These are phyloP conservation scores for Diaporthe vexans DNA, from an alignment of 2,329 filamentous ascomycete genomes.

Conservation along the genomic window DNA sequence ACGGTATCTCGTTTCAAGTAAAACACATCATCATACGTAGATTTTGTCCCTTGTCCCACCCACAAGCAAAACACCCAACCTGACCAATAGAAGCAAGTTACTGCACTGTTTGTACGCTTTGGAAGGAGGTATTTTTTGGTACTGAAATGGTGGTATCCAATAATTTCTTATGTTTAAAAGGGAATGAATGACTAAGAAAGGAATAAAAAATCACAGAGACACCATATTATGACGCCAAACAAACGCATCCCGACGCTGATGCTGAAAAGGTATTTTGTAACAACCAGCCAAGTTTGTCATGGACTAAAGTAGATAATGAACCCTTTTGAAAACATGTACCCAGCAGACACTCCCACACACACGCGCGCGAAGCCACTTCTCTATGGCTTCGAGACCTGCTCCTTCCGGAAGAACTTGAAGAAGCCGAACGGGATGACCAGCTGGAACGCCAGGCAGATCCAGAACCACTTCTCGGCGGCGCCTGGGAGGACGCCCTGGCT, in stretches of 20 bases:
- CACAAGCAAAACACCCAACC: slow-evolving; percentile 6
- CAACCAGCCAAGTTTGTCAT: slow-evolving; percentile 18
- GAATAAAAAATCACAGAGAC: slow-evolving; percentile 16
- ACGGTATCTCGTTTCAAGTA: slow-evolving; percentile 17
- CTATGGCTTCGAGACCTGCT: slow-evolving; percentile 69
- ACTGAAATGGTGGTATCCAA: slow-evolving; percentile 22
- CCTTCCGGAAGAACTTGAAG: slow-evolving; percentile 69
- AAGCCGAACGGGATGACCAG: slow-evolving; percentile 70
- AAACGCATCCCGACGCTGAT: slow-evolving; percentile 40
- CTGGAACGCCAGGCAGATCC: slow-evolving; percentile 71
- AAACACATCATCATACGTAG: slow-evolving; percentile 22
- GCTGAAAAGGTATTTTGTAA: slow-evolving; percentile 29
- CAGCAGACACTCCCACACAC: background rate
- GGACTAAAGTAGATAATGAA: slow-evolving; percentile 24
- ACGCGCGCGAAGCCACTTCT: background rate
- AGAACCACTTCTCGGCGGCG: slow-evolving; percentile 70
- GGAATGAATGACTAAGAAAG: slow-evolving; percentile 23
- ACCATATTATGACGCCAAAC: slow-evolving; percentile 38
- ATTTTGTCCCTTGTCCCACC: slow-evolving; percentile 19
- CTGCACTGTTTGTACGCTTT: slow-evolving; percentile 9
- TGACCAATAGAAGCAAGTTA: background rate
- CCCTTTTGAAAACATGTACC: background rate
- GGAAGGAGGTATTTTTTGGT: background rate
- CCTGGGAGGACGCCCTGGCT: slow-evolving; percentile 61
- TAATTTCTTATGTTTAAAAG: background rate